phyloP scores from a whole-genome alignment of 140 eudicot genomes.

The Erigeron philadelphicus region DNA sequence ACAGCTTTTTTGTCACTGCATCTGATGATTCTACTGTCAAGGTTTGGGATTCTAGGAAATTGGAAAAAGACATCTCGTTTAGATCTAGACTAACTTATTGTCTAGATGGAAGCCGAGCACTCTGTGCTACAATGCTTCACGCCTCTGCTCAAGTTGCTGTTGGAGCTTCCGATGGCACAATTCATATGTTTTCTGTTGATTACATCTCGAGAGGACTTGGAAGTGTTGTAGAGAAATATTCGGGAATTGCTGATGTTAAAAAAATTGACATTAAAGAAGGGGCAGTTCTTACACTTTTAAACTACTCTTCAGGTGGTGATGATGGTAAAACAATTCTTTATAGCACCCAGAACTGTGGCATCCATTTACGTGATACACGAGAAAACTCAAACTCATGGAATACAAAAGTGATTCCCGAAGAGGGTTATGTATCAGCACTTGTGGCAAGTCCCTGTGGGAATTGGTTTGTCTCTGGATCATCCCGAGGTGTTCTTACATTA shows the following conservation, averaged over 20 bases:
- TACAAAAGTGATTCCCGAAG: constrained; percentile 63
- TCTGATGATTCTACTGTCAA: constrained; percentile 97
- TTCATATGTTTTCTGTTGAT: constrained; percentile 84
- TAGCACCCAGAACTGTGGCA: constrained; percentile 83
- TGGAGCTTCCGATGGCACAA: constrained; percentile 77
- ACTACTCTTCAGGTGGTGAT: constrained; percentile 59
- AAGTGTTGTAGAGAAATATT: constrained; percentile 74
- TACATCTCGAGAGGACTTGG: constrained; percentile 79
- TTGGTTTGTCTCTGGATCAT: constrained; percentile 97
- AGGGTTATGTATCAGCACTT: constrained; percentile 70
- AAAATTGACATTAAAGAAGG: constrained; percentile 65
- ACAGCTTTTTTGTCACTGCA: constrained; percentile 79
- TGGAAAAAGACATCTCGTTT: constrained; percentile 92
- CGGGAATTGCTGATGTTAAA: constrained; percentile 77
- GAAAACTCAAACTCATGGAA: constrained; percentile 53
- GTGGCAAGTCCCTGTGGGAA: constrained; percentile 88
- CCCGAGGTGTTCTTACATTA: constrained; percentile 87
- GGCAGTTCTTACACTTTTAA: constrained; percentile 57
- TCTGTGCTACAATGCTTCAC: constrained; percentile 69
- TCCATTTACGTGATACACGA: constrained; percentile 80
- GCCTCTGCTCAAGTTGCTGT: constrained; percentile 81
- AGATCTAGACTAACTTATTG: constrained; percentile 85
- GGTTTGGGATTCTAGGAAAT: constrained; percentile 89
- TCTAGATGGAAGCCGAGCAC: constrained; percentile 72
- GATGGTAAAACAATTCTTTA: constrained; percentile 58